phyloP scores from a whole-genome alignment of 116 monocot species.

The Posidonia oceanica region DNA sequence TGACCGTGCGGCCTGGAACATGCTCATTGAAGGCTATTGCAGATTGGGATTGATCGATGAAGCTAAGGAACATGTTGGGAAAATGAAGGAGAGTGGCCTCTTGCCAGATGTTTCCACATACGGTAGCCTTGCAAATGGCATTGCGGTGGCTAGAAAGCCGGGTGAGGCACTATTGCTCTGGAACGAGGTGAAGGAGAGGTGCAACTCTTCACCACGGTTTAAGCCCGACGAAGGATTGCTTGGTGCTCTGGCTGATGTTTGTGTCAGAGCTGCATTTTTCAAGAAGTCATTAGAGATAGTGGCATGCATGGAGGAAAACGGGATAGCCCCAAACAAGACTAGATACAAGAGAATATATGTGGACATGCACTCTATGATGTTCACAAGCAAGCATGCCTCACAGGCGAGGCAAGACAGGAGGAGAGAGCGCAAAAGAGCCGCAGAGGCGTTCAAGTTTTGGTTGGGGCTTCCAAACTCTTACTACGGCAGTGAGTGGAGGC shows the following conservation, averaged over 20 bases:
- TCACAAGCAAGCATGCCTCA: slow-evolving; percentile 95
- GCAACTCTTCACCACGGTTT: slow-evolving; percentile 30
- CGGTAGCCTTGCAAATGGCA: slow-evolving; percentile 89
- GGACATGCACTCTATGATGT: slow-evolving; percentile 97
- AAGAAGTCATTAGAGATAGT: slow-evolving; percentile 95
- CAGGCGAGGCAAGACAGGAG: slow-evolving; percentile 78
- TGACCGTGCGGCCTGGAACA: slow-evolving; percentile 83
- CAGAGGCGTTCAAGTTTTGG: slow-evolving; percentile 99
- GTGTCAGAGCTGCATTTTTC: slow-evolving; percentile 85
- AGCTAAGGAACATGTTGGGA: slow-evolving; percentile 54
- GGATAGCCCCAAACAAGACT: slow-evolving; percentile 81
- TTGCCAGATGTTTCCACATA: slow-evolving; percentile 75
- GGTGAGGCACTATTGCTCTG: slow-evolving; percentile 87
- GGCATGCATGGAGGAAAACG: slow-evolving; percentile 97
- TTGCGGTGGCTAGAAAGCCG: slow-evolving; percentile 62
- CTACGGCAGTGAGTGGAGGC: slow-evolving; percentile 93
- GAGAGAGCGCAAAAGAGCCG: slow-evolving; percentile 80
- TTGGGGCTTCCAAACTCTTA: slow-evolving; percentile 91
- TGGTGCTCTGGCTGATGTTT: slow-evolving; percentile 72
- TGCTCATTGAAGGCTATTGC: slow-evolving; percentile 84
- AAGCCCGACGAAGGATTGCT: slow-evolving; percentile 76
- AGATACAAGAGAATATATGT: slow-evolving; percentile 94
- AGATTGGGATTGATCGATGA: slow-evolving; percentile 55
- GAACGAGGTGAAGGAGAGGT: slow-evolving; percentile 89
- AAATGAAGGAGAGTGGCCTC: slow-evolving; percentile 70